phyloP scores from a whole-genome alignment of 169 alveolate species.

The Eimeria necatrix region DNA sequence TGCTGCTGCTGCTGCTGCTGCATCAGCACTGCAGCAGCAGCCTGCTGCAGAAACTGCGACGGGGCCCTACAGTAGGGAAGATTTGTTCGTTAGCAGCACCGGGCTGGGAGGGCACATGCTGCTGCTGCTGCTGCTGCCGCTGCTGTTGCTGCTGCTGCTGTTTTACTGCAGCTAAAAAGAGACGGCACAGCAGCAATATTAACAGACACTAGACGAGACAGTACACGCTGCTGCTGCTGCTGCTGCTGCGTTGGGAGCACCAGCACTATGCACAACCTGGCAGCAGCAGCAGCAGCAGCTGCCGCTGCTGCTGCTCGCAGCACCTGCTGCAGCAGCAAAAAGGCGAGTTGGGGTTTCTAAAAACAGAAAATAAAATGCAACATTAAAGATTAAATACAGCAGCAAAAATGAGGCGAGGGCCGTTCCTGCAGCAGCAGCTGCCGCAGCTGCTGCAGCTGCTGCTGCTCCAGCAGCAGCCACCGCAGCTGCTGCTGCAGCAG shows the following conservation, averaged over 20 bases:
- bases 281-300: conserved; percentile 8
- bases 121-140: conserved; percentile 36
- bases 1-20: conserved; percentile 16
- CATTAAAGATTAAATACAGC: not conserved
- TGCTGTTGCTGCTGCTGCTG: conserved; percentile 40
- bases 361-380: not conserved
- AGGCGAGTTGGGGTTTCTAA: not conserved
- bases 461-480: not conserved
- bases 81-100: no score
- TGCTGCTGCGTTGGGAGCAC: conserved; percentile 27
- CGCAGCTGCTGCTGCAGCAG: not conserved
- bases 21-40: conserved; percentile 4
- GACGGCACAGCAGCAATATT: not conserved
- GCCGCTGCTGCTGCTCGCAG: not conserved
- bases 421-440: not conserved
- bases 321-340: not conserved
- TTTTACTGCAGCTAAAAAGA: not conserved
- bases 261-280: not conserved
- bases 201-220: conserved; percentile 1
- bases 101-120: conserved; percentile 27
- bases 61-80: no score
- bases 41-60: conserved; percentile 16
- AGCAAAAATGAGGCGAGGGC: not conserved
- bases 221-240: not conserved
- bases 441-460: not conserved